Evolutionary conservation across 1,284 basidiomycete genomes (phyloP).

Genomic region (Heterobasidion annosum): DNA sequence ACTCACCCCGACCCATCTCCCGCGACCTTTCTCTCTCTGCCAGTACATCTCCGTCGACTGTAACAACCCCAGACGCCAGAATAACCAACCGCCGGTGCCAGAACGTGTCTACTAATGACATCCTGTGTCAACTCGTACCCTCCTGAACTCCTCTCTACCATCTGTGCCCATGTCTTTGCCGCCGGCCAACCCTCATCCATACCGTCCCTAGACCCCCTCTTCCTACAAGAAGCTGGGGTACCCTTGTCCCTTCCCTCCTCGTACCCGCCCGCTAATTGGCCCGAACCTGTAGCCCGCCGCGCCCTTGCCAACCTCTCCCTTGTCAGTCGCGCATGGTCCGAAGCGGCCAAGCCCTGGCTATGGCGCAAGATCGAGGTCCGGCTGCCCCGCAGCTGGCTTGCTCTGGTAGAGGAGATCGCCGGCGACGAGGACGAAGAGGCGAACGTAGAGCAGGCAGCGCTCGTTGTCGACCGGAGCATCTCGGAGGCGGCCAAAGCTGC

Average conservation of each 20-base stretch:
- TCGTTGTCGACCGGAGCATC: constrained; percentile 56
- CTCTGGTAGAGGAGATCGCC: constrained; percentile 65
- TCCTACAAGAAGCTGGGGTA: constrained; percentile 33
- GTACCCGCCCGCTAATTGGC: constrained; percentile 56
- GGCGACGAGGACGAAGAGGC: constrained; percentile 53
- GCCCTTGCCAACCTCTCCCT: constrained; percentile 63
- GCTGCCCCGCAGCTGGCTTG: constrained; percentile 71
- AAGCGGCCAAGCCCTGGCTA: constrained; percentile 72
- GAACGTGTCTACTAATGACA: background rate
- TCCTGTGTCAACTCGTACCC: constrained; percentile 27
- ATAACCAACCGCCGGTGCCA: background rate
- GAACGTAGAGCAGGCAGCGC: constrained; percentile 44
- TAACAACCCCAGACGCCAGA: background rate
- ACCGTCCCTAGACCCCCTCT: constrained; percentile 63
- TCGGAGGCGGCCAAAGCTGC: constrained; percentile 54
- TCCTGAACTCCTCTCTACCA: constrained; percentile 54
- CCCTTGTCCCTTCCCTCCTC: constrained; percentile 64
- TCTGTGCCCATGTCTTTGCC: constrained; percentile 61
- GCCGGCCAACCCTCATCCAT: constrained; percentile 43
- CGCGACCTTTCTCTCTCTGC: background rate
- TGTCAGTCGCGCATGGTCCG: constrained; percentile 65
- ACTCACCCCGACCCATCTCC: background rate
- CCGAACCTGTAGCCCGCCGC: constrained; percentile 49
- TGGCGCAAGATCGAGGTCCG: constrained; percentile 76
- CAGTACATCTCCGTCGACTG: background rate